These are phyloP conservation scores for Phlegmacium glaucopus DNA, from an alignment of 768 basidiomycete species.

Conservation along the genomic window DNA sequence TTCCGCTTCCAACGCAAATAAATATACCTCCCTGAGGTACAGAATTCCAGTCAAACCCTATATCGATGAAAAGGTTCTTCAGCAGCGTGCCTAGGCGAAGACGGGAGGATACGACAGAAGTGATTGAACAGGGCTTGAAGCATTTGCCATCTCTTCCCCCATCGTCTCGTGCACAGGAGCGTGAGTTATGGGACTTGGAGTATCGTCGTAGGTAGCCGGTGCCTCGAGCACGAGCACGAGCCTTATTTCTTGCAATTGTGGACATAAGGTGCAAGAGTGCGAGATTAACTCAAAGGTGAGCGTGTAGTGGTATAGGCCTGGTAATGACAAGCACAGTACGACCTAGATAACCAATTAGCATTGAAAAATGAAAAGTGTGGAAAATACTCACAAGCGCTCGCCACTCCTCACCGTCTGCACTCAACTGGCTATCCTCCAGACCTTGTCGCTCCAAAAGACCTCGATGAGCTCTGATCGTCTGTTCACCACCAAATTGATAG, in stretches of 20 bases:
- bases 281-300: conserved; percentile 64
- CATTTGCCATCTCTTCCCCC: conserved; percentile 57
- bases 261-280: conserved; percentile 53
- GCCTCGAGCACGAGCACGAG: conserved; percentile 54
- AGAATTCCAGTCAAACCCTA: conserved; percentile 61
- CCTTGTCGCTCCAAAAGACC: conserved; percentile 65
- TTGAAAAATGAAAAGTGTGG: not conserved
- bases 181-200: conserved; percentile 61
- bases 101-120: too few relatives aligned
- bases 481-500: conserved; percentile 60
- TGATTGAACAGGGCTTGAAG: conserved; percentile 26
- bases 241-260: conserved; percentile 36
- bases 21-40: conserved; percentile 50
- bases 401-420: conserved; percentile 64
- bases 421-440: conserved; percentile 60
- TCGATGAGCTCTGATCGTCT: conserved; percentile 61
- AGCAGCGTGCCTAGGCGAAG: too few relatives aligned
- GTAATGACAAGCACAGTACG: conserved; percentile 59
- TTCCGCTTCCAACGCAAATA: conserved; percentile 72
- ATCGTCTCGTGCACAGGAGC: conserved; percentile 78
- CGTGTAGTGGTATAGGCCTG: conserved; percentile 48
- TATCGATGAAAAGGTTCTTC: conserved; percentile 1
- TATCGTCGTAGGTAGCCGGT: conserved; percentile 70
- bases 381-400: conserved; percentile 44
- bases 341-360: conserved; percentile 7